Base-by-base conservation (phyloP, 441 rosid genomes). In the Pelargonium australe region DNA sequence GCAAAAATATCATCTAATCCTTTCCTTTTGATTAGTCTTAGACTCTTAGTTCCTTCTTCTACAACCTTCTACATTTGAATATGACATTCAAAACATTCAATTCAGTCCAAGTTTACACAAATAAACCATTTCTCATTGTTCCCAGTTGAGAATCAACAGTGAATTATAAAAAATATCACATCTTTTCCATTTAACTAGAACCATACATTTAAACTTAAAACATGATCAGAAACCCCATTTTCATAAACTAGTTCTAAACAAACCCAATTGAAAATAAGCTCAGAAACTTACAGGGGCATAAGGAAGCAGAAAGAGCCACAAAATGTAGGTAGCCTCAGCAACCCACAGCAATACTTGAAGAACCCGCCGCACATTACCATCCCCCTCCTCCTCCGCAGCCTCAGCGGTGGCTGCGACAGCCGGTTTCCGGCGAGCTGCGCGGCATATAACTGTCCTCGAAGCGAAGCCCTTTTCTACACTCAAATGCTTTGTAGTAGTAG, bases 291-390 rank as follows among this genome's bases (percentile, higher is more conserved):
- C 95, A 67, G 99, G 95, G 63, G 96, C 97, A 78, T 79, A 87
- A 49, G 96, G 99, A 53, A 94, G 97, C 63, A 94, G 79, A 79
- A 94, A 88, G 73, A 94, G 97, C 96, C 96, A 94, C 69, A 85
- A 73, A 71, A 94, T 85, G 82, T 94, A 94, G 71, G 82, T 84
- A 57, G 87, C 88, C 85, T 91, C 99, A 28, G 86, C 77, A 37
- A 68, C 75, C 96, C 97, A 89, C 37, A 91, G 80, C 14, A 76
- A 69, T 20, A 67, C 55, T 69, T 87, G 86, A 72, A 83, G 47
- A 62, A 76, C 74, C 68, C 83, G 75, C 76, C 78, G 76, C 0
- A 43, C 20, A 53, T 17, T 70, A 16, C 75, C 83, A 65, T 73
- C 75, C 31, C 43, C 71, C 16, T 61, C 70, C 2, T 43, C 76